Base-by-base conservation (phyloP, 768 basidiomycete species). In the Peribolospora baueri region DNA sequence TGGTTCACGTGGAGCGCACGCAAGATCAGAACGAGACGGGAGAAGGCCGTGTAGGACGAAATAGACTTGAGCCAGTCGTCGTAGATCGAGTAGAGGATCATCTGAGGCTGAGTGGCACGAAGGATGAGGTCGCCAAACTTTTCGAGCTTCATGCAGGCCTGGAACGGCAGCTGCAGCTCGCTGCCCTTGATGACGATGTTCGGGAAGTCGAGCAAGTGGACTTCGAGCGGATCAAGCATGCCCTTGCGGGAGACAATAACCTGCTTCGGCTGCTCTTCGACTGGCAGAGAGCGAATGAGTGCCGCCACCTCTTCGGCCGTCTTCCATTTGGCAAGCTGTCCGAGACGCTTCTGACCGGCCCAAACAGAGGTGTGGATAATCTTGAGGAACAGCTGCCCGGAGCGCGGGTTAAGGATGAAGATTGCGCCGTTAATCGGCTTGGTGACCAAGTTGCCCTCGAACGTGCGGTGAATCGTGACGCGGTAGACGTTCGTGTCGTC, bases 401-500 rank as follows among this genome's bases (percentile, higher is more conserved):
- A 93, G 52, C 93, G 82, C 61, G 93, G 93, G 70, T 97, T 97
- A 75, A 97, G 97, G 66, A 98, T 97, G 72, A 95, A 93, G 69
- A 91, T 93, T 6, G 87, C 87, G 38, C 86, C 86, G 64, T 91
- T 95, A 72, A 98, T 93, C 5, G 91, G 93, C 68, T 97, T 97
- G 13, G 93, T 97, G 6, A 91, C 97, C 77, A 97, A 77, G 70
- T 98, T 98, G 65, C 93, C 93, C 71, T 98, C 93, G 69, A 98
- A 97, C 5, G 93, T 98, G 75, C 95, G 95, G 74, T 98, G 93
- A 65, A 91, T 91, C 11, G 87, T 91, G 52, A 93, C 87, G 56
- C 93, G 88, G 69, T 98, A 98, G n/a, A 98, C 93, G 62, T 97
- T 97, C 46, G 93, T 97, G 66, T 98, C 93, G 63, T 98, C 93